Conservation (phyloP, 2,329 filamentous ascomycete species). For the Fusarium coicis region DNA sequence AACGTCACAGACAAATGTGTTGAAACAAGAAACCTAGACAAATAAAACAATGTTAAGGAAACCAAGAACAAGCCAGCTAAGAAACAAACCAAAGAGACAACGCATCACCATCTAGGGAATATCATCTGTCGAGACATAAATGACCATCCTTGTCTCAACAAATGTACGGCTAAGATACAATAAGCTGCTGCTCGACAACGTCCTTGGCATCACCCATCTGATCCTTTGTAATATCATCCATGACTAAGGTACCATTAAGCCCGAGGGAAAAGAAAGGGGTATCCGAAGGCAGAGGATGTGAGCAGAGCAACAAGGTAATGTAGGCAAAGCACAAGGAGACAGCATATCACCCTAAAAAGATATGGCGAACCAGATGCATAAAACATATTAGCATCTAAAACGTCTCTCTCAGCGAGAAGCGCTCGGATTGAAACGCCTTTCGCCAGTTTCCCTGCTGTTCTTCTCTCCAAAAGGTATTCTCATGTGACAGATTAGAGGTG, state of each 20-base stretch:
- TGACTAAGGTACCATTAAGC: constrained; percentile 47
- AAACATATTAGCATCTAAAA: constrained; percentile 37
- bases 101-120: constrained; percentile 47
- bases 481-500: constrained; percentile 26
- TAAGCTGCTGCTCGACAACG: constrained; percentile 48
- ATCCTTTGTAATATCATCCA: constrained; percentile 50
- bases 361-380: constrained; percentile 45
- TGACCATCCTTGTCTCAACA: constrained; percentile 46
- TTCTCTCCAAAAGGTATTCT: constrained; percentile 35
- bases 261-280: constrained; percentile 38
- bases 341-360: constrained; percentile 40
- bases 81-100: constrained; percentile 48
- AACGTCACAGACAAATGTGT: background rate
- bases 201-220: constrained; percentile 46
- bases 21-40: constrained; percentile 25
- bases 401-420: constrained; percentile 26
- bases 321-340: constrained; percentile 8
- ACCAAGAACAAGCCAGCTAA: constrained; percentile 54
- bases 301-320: constrained; percentile 39
- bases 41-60: constrained; percentile 46
- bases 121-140: constrained; percentile 48
- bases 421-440: constrained; percentile 29
- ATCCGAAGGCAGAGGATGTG: constrained; percentile 44
- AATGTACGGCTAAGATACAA: constrained; percentile 55
- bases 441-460: constrained; percentile 35